Percentiles rank a stretch among this genome's conserved stretches.
Conservation (phyloP, 2,329 filamentous ascomycete genomes). For the Phaeomoniella chlamydospora region DNA sequence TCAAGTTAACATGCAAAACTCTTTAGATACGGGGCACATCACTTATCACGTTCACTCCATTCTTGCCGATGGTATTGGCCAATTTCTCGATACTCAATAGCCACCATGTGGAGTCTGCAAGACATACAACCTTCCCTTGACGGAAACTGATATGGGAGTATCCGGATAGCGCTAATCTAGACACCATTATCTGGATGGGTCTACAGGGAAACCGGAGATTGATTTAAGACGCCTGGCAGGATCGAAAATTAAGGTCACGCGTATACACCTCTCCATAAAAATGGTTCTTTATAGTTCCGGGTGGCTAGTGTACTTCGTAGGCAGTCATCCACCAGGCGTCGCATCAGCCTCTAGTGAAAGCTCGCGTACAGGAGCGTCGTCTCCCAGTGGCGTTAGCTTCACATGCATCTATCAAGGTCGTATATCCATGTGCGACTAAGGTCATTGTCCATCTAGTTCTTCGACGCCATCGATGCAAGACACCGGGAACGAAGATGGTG, state of each 20-base stretch:
- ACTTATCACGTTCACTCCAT: conserved; percentile 25
- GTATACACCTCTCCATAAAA: too few relatives aligned
- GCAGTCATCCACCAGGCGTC: too few relatives aligned
- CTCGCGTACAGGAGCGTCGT: too few relatives aligned
- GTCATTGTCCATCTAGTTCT: neutral
- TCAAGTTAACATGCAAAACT: neutral
- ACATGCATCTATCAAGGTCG: neutral
- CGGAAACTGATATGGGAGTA: neutral
- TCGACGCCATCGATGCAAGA: neutral
- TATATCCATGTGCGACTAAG: neutral
- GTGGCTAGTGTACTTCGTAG: too few relatives aligned
- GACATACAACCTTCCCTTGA: neutral
- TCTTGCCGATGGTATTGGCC: conserved; percentile 14
- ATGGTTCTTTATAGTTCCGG: too few relatives aligned
- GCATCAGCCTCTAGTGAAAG: too few relatives aligned
- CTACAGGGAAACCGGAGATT: neutral
- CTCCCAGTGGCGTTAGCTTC: neutral
- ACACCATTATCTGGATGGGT: neutral
- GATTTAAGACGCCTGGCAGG: neutral
- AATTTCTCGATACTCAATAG: conserved; percentile 1
- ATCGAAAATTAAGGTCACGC: neutral
- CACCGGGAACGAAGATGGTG: neutral
- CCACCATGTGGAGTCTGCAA: neutral
- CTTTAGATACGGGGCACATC: conserved; percentile 26
- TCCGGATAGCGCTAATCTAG: neutral